Percentiles rank a stretch among this genome's conserved stretches.
These are phyloP conservation scores for Alliaria petiolata DNA, from an alignment of 345 rosid species.

Conservation along the genomic window DNA sequence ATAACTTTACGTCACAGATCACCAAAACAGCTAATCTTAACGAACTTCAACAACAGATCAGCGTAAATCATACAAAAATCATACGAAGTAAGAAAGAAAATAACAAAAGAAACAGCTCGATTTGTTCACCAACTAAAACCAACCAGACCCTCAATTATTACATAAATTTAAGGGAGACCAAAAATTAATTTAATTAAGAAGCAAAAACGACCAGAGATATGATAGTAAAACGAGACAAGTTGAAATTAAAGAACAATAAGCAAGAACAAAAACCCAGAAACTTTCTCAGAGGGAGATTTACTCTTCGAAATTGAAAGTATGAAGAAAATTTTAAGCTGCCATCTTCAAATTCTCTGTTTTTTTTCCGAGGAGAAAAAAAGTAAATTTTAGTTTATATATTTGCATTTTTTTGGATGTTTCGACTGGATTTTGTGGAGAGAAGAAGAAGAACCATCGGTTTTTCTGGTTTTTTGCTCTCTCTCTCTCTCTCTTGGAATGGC, in stretches of 20 bases:
- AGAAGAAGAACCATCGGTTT: constrained; percentile 21
- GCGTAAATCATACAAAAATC: constrained; percentile 26
- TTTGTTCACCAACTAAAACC: constrained; percentile 29
- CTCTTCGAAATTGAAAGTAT: background rate
- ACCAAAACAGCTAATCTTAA: constrained; percentile 20
- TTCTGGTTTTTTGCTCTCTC: constrained; percentile 22
- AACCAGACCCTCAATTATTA: constrained; percentile 30
- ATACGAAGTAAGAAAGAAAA: background rate
- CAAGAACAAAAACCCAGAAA: constrained; percentile 9
- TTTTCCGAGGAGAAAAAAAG: background rate
- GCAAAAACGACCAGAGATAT: background rate
- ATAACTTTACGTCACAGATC: constrained; percentile 9
- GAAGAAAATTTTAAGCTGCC: constrained; percentile 32
- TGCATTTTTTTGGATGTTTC: constrained; percentile 18
- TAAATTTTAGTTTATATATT: background rate
- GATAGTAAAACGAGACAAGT: background rate
- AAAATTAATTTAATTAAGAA: background rate
- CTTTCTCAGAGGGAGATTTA: constrained; percentile 25
- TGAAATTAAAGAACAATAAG: background rate
- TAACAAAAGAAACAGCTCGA: constrained; percentile 21
- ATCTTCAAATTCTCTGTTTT: constrained; percentile 22
- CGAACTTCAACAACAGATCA: constrained; percentile 34
- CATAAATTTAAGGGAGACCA: background rate
- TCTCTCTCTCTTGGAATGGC: constrained; percentile 34
- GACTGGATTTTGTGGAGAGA: constrained; percentile 25